Conservation (phyloP, 257 asterid genomes). For the Dorcoceras hygrometricum region DNA sequence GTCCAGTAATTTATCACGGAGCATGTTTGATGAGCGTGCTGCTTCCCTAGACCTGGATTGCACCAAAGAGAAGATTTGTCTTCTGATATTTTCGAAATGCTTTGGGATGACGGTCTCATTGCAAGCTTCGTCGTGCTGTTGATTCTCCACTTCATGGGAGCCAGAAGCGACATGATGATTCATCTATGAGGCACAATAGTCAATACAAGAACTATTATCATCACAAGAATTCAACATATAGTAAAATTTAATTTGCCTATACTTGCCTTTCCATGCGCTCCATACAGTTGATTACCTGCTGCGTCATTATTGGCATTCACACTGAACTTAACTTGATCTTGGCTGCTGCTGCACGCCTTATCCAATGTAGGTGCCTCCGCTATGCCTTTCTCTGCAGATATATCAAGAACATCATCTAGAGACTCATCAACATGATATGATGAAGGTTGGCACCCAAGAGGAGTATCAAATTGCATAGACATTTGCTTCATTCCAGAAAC, state of each 20-base stretch:
- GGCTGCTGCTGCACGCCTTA: conserved; percentile 22
- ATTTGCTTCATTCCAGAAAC: conserved; percentile 34
- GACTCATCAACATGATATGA: conserved; percentile 25
- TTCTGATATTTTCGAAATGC: conserved; percentile 38
- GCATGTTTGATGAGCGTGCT: conserved; percentile 27
- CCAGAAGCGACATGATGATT: conserved; percentile 23
- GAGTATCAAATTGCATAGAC: conserved; percentile 28
- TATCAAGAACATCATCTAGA: conserved; percentile 24
- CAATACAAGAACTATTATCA: conserved; percentile 30
- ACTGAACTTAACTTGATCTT: conserved; percentile 22
- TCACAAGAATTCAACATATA: conserved; percentile 23
- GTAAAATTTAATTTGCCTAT: conserved; percentile 29
- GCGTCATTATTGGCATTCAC: conserved; percentile 24
- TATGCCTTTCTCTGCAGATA: conserved; percentile 28
- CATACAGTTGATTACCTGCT: conserved; percentile 11
- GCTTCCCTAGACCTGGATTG: conserved; percentile 41
- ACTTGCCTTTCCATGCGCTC: conserved; percentile 39
- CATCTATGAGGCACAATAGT: conserved; percentile 36
- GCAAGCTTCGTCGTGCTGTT: conserved; percentile 28
- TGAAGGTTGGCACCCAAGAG: conserved; percentile 32
- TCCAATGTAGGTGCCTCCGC: conserved; percentile 29
- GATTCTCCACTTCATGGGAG: conserved; percentile 22
- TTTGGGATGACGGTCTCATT: conserved; percentile 23
- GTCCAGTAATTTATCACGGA: conserved; percentile 47
- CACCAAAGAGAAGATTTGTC: conserved; percentile 57